A percentile compares a stretch with the other conserved stretches of the same genome.
phyloP scores from a whole-genome alignment of 768 basidiomycete genomes.

The Trametes coccinea region DNA sequence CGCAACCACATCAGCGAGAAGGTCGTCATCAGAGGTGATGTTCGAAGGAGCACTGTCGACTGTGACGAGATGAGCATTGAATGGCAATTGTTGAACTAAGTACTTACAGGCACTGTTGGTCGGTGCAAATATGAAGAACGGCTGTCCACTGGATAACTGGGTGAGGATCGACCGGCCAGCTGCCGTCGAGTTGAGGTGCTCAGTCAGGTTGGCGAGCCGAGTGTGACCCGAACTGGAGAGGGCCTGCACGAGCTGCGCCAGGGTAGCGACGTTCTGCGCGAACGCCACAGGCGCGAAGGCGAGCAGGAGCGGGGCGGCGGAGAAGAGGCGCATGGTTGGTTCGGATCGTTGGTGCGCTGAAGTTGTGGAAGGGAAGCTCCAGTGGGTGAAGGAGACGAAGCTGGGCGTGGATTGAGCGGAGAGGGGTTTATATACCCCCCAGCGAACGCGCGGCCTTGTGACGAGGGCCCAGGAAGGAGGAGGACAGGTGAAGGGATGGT shows the following conservation, averaged over 20 bases:
- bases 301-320: slow-evolving; percentile 12
- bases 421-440: slow-evolving; percentile 6
- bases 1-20: slow-evolving; percentile 49
- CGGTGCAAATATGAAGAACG: slow-evolving; percentile 59
- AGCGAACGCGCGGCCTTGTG: not conserved
- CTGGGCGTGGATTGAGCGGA: not conserved
- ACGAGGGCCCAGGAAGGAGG: not conserved
- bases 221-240: slow-evolving; percentile 44
- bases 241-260: slow-evolving; percentile 37
- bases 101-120: slow-evolving; percentile 53
- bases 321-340: slow-evolving; percentile 10
- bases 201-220: slow-evolving; percentile 41
- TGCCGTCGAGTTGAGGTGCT: slow-evolving; percentile 44
- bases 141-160: slow-evolving; percentile 41
- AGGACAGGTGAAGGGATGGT: not conserved
- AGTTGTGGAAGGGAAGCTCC: not conserved
- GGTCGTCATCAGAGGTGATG: slow-evolving; percentile 35
- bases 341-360: slow-evolving; percentile 3
- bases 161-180: slow-evolving; percentile 46
- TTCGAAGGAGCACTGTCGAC: slow-evolving; percentile 35
- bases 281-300: slow-evolving; percentile 27
- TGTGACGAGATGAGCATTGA: slow-evolving; percentile 2
- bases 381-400: not conserved
- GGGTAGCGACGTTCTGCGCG: slow-evolving; percentile 35
- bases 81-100: not conserved